Percentiles rank a stretch among this genome's conserved stretches.
These are phyloP conservation scores for Ganoderma sinense DNA, from an alignment of 1,284 basidiomycete species.

Conservation along the genomic window DNA sequence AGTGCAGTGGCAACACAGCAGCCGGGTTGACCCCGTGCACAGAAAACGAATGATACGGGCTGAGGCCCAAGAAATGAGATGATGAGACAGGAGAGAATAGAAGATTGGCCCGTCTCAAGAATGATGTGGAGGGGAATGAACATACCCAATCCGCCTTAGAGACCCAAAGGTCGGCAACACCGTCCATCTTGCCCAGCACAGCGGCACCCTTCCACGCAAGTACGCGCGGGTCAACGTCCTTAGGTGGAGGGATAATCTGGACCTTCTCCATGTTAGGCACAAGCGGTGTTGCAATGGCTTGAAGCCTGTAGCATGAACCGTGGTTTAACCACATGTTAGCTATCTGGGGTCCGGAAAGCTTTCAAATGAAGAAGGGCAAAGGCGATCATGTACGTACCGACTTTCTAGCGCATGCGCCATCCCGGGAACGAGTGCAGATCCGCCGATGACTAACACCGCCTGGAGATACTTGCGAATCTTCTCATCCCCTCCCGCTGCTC, in stretches of 20 bases:
- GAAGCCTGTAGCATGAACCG: conserved; percentile 55
- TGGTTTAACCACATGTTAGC: neutral
- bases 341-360: too few species aligned
- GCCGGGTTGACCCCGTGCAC: neutral
- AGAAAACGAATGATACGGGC: neutral
- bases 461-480: conserved; percentile 90
- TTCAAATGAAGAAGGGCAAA: neutral
- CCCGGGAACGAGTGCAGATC: conserved; percentile 76
- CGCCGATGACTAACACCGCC: conserved; percentile 90
- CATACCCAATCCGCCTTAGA: conserved; percentile 87
- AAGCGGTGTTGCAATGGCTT: conserved; percentile 86
- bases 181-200: conserved; percentile 94
- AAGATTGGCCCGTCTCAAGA: conserved; percentile 15
- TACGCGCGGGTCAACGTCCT: conserved; percentile 90
- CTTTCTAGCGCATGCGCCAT: conserved; percentile 83
- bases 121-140: conserved; percentile 5
- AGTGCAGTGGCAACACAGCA: neutral
- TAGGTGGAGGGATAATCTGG: conserved; percentile 90
- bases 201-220: conserved; percentile 96
- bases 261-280: conserved; percentile 85
- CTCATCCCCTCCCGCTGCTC: conserved; percentile 87
- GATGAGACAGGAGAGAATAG: neutral
- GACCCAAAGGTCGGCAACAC: conserved; percentile 90
- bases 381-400: conserved; percentile 54
- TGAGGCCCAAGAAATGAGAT: conserved; percentile 15